phyloP scores from a whole-genome alignment of 257 asterid genomes.

The Nicotiana attenuata region DNA sequence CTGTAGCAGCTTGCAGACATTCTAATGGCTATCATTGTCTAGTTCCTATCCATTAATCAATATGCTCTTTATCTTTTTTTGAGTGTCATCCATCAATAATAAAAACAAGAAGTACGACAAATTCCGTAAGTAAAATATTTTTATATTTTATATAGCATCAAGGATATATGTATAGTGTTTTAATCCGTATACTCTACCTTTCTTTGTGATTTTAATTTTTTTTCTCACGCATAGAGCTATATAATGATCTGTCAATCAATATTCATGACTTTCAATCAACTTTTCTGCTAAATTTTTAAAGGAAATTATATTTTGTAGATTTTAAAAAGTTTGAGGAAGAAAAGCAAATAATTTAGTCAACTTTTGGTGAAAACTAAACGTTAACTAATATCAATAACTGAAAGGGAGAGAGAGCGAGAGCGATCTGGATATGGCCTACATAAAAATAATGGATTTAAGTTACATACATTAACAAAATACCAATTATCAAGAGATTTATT shows the following conservation, averaged over 20 bases:
- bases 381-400: not conserved
- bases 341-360: not conserved
- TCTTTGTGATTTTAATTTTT: not conserved
- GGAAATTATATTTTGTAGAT: not conserved
- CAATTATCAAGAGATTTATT: no score
- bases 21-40: not conserved
- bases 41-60: not conserved
- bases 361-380: not conserved
- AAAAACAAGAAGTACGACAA: not conserved
- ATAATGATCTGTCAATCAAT: not conserved
- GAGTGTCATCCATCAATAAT: not conserved
- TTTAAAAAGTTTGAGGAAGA: not conserved
- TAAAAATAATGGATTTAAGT: not conserved
- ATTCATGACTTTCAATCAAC: not conserved
- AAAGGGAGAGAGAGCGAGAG: not conserved
- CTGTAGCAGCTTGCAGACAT: not conserved
- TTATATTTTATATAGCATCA: not conserved
- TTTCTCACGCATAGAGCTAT: not conserved
- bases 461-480: no score
- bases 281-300: not conserved
- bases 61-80: not conserved
- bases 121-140: not conserved
- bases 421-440: not conserved
- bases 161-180: not conserved
- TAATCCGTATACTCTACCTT: not conserved